These are phyloP conservation scores for Babesia ovata DNA, from an alignment of 169 alveolate genomes.

Conservation along the genomic window DNA sequence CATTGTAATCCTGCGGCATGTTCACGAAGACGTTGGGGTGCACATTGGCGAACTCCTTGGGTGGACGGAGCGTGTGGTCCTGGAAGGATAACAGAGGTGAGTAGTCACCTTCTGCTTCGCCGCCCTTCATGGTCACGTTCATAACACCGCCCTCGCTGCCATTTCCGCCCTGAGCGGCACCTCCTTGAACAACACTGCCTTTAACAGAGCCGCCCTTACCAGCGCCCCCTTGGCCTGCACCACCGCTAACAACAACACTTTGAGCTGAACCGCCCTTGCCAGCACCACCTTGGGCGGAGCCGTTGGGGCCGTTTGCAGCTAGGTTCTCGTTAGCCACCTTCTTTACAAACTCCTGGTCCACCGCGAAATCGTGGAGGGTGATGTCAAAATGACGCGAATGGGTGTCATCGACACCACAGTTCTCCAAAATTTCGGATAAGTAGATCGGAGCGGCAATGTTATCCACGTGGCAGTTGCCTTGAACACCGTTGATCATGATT, in stretches of 20 bases:
- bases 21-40: slow-evolving; percentile 44
- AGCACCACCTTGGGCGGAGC: too few relatives aligned
- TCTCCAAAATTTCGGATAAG: slow-evolving; percentile 30
- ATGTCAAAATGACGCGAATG: slow-evolving; percentile 41
- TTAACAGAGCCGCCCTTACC: neutral
- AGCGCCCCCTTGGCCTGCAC: neutral
- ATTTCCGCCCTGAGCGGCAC: neutral
- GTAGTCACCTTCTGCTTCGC: neutral
- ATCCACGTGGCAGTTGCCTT: slow-evolving; percentile 64
- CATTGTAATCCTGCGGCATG: slow-evolving; percentile 64
- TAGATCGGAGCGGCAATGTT: slow-evolving; percentile 15
- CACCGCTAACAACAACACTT: neutral
- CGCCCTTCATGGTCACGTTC: neutral
- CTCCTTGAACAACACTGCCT: neutral
- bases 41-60: slow-evolving; percentile 18
- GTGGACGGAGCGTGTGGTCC: slow-evolving; percentile 1
- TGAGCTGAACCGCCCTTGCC: neutral
- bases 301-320: neutral
- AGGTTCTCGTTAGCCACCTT: neutral
- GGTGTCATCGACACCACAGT: slow-evolving; percentile 67
- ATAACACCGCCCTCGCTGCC: neutral
- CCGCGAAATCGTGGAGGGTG: slow-evolving; percentile 28
- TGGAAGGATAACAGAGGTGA: slow-evolving; percentile 8
- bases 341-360: slow-evolving; percentile 13
- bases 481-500: slow-evolving; percentile 55